phyloP scores from a whole-genome alignment of 2,329 filamentous ascomycete species.

The Clarireedia hainanense region DNA sequence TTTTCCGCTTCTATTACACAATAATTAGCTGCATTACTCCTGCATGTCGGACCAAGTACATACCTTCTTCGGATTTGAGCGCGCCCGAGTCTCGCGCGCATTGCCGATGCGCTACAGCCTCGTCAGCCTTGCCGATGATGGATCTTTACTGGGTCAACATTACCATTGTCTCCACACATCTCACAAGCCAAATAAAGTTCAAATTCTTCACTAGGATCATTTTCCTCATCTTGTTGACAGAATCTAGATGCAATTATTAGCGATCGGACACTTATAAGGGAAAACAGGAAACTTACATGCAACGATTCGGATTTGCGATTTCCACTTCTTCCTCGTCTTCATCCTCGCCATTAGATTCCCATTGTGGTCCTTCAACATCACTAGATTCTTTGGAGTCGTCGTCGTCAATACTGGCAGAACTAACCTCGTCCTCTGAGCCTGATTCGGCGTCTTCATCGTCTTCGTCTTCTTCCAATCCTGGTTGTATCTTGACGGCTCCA shows the following conservation, averaged over 20 bases:
- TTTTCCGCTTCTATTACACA: slow-evolving; percentile 42
- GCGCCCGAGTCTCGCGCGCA: slow-evolving; percentile 70
- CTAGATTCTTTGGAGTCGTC: slow-evolving; percentile 47
- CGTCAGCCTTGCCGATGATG: slow-evolving; percentile 32
- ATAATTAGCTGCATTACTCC: neutral
- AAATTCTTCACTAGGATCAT: slow-evolving; percentile 74
- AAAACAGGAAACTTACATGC: slow-evolving; percentile 48
- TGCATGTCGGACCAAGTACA: slow-evolving; percentile 7
- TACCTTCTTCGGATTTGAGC: slow-evolving; percentile 57
- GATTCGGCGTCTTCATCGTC: slow-evolving; percentile 33
- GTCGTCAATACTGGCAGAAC: slow-evolving; percentile 21
- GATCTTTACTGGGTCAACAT: slow-evolving; percentile 33
- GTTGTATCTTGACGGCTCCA: slow-evolving; percentile 30
- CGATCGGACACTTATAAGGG: neutral
- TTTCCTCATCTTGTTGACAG: slow-evolving; percentile 74
- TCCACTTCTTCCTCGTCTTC: slow-evolving; percentile 46
- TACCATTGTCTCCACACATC: slow-evolving; percentile 76
- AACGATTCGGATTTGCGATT: slow-evolving; percentile 46
- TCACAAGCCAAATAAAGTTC: slow-evolving; percentile 71
- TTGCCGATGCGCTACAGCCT: slow-evolving; percentile 73
- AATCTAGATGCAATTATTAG: slow-evolving; percentile 50
- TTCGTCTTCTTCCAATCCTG: slow-evolving; percentile 25
- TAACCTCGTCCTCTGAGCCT: slow-evolving; percentile 24
- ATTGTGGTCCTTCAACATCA: slow-evolving; percentile 50
- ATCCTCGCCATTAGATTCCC: slow-evolving; percentile 42